Conservation (phyloP, 1,284 basidiomycete species). For the Athelia psychrophila region DNA sequence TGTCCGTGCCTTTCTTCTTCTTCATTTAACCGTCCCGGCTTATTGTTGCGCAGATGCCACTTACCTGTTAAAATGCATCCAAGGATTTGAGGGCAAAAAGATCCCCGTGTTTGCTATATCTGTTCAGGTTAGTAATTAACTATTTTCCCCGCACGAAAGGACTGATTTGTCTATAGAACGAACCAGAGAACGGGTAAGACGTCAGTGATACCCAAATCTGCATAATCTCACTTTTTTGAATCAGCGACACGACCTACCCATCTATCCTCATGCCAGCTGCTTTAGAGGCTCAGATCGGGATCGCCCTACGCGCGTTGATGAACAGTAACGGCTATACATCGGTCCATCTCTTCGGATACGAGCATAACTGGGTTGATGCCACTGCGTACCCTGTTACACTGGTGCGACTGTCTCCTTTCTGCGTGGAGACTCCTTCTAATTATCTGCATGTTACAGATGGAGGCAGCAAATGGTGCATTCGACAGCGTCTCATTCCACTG, state of each 20-base stretch:
- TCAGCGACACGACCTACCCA: conserved; percentile 37
- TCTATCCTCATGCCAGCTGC: conserved; percentile 35
- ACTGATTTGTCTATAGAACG: too few relatives aligned
- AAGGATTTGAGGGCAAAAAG: conserved; percentile 41
- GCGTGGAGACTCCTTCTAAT: conserved; percentile 1
- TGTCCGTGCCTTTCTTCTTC: conserved; percentile 27
- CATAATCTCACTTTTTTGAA: not conserved
- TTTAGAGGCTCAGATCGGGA: conserved; percentile 40
- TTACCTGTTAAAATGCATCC: conserved; percentile 44
- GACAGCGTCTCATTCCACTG: conserved; percentile 51
- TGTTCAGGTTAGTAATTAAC: conserved; percentile 34
- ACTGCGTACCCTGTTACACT: conserved; percentile 45
- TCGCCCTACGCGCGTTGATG: conserved; percentile 39
- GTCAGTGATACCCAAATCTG: not conserved
- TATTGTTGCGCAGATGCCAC: conserved; percentile 35
- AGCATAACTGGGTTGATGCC: conserved; percentile 51
- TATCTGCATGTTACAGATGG: conserved; percentile 34
- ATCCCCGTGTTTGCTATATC: conserved; percentile 41
- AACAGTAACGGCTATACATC: conserved; percentile 39
- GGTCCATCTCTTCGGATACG: conserved; percentile 45
- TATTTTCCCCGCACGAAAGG: conserved; percentile 14
- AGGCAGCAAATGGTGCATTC: conserved; percentile 42
- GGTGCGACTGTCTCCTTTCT: conserved; percentile 19
- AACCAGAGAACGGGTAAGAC: conserved; percentile 39
- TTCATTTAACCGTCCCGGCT: not conserved